Evolutionary conservation across 768 basidiomycete species (phyloP).

Genomic region (Daedaleopsis nitida): DNA sequence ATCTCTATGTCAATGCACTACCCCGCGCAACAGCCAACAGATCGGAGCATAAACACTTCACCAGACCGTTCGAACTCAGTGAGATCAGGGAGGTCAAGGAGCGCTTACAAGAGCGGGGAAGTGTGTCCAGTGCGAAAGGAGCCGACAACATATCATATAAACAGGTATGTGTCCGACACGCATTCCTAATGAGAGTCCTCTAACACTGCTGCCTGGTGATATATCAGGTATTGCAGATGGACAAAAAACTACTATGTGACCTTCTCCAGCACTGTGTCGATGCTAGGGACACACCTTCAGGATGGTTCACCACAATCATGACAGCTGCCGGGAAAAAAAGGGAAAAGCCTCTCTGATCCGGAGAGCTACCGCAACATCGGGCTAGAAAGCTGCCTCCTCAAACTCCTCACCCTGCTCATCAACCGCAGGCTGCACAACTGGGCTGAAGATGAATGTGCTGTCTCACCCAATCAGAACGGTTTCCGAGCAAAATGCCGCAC

Average conservation of each 20-base stretch:
- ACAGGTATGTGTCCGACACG: too few species aligned
- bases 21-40: too few species aligned
- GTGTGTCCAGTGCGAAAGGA: not conserved
- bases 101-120: not conserved
- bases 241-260: not conserved
- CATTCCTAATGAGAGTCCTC: too few species aligned
- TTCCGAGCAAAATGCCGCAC: constrained; percentile 20
- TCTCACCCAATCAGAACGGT: constrained; percentile 36
- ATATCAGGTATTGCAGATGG: not conserved
- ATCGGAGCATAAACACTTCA: too few species aligned
- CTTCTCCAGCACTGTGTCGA: not conserved
- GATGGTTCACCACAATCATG: constrained; percentile 6
- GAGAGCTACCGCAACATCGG: constrained; percentile 32
- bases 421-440: constrained; percentile 22
- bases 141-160: not conserved
- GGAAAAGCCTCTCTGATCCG: constrained; percentile 19
- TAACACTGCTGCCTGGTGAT: too few species aligned
- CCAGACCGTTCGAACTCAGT: too few species aligned
- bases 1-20: too few species aligned
- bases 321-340: constrained; percentile 18
- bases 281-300: not conserved
- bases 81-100: too few species aligned
- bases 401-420: constrained; percentile 28
- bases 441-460: constrained; percentile 19
- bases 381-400: constrained; percentile 33